A percentile compares a stretch with the other conserved stretches of the same genome.
These are phyloP conservation scores for Fusarium fracticaudum DNA, from an alignment of 2,329 filamentous ascomycete genomes.

Conservation along the genomic window DNA sequence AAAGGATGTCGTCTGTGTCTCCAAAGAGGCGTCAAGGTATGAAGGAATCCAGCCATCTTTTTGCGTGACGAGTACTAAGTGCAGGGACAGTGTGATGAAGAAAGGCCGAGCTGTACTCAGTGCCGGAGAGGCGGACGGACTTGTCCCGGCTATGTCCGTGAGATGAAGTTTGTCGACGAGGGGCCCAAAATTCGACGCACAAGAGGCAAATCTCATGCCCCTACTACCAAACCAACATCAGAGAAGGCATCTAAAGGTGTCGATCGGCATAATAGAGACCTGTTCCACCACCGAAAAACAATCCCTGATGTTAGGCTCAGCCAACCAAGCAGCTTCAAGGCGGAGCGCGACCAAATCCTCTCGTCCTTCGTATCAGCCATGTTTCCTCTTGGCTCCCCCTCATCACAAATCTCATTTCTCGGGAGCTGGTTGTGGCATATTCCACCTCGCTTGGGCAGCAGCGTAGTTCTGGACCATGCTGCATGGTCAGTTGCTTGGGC, in stretches of 20 bases:
- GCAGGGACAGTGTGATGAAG: background rate
- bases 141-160: background rate
- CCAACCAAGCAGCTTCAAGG: background rate
- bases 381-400: background rate
- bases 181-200: background rate
- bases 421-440: background rate
- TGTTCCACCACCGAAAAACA: accelerated
- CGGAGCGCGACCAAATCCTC: background rate
- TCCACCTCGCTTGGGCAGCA: background rate
- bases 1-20: background rate
- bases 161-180: background rate
- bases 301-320: accelerated
- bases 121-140: background rate
- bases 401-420: background rate
- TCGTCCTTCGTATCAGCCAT: background rate
- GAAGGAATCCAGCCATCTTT: accelerated
- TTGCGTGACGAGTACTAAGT: accelerated
- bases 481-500: background rate
- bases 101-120: background rate
- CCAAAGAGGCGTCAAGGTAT: background rate
- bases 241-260: accelerated
- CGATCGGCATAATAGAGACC: accelerated
- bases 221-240: accelerated
- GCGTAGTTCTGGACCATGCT: background rate
- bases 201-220: background rate